phyloP scores from a whole-genome alignment of 2,329 filamentous ascomycete genomes.

The Parafenestella ontariensis region DNA sequence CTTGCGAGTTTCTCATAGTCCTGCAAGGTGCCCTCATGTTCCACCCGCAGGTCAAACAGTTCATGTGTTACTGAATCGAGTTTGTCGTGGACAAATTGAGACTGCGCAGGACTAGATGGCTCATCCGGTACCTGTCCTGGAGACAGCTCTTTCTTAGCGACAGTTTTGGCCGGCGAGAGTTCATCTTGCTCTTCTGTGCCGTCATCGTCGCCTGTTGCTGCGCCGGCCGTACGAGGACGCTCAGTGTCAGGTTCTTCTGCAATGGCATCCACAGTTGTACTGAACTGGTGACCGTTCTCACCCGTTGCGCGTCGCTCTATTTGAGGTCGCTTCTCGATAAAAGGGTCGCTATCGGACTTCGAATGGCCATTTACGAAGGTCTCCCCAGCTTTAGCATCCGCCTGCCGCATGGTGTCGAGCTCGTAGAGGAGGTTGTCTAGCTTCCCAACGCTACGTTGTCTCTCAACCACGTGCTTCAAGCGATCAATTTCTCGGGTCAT shows the following conservation, averaged over 20 bases:
- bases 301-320: constrained; percentile 29
- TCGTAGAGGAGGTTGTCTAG: constrained; percentile 92
- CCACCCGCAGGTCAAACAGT: constrained; percentile 85
- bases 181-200: constrained; percentile 19
- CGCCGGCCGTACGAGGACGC: constrained; percentile 37
- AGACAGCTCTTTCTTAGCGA: constrained; percentile 22
- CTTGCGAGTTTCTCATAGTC: constrained; percentile 82
- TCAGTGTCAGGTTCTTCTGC: constrained; percentile 46
- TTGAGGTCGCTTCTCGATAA: constrained; percentile 38
- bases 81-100: constrained; percentile 88
- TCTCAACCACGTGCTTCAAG: constrained; percentile 92
- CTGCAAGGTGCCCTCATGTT: constrained; percentile 83
- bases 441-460: constrained; percentile 92
- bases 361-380: constrained; percentile 45
- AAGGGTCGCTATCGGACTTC: constrained; percentile 41
- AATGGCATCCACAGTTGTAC: constrained; percentile 43
- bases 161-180: constrained; percentile 15
- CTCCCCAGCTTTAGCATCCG: constrained; percentile 43
- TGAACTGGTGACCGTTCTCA: constrained; percentile 40
- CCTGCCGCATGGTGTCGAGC: constrained; percentile 68
- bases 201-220: constrained; percentile 11
- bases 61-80: constrained; percentile 91
- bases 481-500: constrained; percentile 97
- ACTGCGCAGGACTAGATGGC: constrained; percentile 77
- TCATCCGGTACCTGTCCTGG: constrained; percentile 49